phyloP scores from a whole-genome alignment of 495 filamentous ascomycete genomes.

The Penicillium alfredii region DNA sequence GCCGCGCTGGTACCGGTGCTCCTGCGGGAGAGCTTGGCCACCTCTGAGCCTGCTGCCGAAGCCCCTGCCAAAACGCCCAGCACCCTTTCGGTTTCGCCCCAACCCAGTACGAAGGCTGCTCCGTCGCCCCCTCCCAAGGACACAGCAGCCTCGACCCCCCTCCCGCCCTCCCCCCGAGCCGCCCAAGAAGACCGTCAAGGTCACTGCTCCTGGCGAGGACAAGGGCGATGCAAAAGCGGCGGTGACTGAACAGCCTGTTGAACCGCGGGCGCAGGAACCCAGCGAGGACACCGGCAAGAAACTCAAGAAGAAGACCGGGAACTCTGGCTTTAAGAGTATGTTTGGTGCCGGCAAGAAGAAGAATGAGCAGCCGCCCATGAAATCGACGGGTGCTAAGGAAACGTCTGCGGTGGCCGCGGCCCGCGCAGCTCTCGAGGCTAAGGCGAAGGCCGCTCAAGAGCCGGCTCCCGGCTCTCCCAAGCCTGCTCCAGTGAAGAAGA shows the following conservation, averaged over 20 bases:
- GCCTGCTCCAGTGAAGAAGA: constrained; percentile 30
- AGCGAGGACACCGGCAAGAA: constrained; percentile 32
- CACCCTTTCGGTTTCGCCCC: constrained; percentile 13
- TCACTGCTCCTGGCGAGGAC: constrained; percentile 3
- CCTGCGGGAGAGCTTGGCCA: constrained; percentile 18
- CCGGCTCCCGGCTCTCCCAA: constrained; percentile 16
- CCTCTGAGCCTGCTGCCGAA: constrained; percentile 6
- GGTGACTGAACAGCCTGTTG: constrained; percentile 17
- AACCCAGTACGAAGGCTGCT: constrained; percentile 10
- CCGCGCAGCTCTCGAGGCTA: constrained; percentile 45
- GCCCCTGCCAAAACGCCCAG: constrained; percentile 7
- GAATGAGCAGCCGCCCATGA: constrained; percentile 31
- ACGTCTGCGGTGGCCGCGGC: constrained; percentile 44
- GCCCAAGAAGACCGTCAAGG: constrained; percentile 11
- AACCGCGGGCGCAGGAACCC: constrained; percentile 25
- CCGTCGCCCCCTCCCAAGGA: constrained; percentile 22
- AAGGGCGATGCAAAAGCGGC: constrained; percentile 17
- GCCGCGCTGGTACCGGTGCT: constrained; percentile 59
- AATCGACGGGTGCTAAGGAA: constrained; percentile 30
- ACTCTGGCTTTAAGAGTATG: constrained; percentile 43
- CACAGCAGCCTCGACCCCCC: constrained; percentile 19
- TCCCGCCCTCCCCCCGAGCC: constrained; percentile 30
- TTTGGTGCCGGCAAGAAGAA: constrained; percentile 43
- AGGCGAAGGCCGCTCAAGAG: constrained; percentile 36
- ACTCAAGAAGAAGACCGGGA: constrained; percentile 44